These are phyloP conservation scores for Colletotrichum chrysophilum DNA, from an alignment of 2,329 filamentous ascomycete species.

Conservation along the genomic window DNA sequence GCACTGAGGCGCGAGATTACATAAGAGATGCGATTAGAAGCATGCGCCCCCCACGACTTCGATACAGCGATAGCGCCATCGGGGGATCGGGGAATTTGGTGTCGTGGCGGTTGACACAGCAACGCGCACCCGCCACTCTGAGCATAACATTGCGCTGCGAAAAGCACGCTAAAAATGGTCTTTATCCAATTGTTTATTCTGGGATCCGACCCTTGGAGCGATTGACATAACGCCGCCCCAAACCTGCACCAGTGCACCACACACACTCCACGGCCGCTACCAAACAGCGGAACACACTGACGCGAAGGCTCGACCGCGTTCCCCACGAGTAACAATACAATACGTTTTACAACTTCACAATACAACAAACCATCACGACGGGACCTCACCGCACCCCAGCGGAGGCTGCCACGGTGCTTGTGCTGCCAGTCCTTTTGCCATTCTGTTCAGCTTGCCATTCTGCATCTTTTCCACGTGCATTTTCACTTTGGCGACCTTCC, in stretches of 20 bases:
- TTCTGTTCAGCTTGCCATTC: not conserved
- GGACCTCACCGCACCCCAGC: not conserved
- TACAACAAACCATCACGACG: constrained; percentile 6
- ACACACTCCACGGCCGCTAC: not conserved
- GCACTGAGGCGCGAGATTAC: not conserved
- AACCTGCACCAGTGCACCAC: not conserved
- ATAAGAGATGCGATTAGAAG: not conserved
- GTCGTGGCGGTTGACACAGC: constrained; percentile 13
- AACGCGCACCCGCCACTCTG: constrained; percentile 4
- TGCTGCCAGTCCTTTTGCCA: not conserved
- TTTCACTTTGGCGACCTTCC: not conserved
- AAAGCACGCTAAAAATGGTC: not conserved
- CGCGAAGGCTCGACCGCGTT: constrained; percentile 17
- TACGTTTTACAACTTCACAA: not conserved
- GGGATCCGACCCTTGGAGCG: constrained; percentile 2
- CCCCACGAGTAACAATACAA: constrained; percentile 13
- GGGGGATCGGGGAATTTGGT: constrained; percentile 15
- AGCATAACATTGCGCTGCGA: constrained; percentile 17
- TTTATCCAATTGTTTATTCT: constrained; percentile 16
- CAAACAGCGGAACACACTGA: not conserved
- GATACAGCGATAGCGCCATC: constrained; percentile 16
- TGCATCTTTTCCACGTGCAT: constrained; percentile 12
- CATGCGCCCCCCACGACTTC: not conserved
- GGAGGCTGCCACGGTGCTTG: not conserved
- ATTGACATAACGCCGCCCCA: constrained; percentile 20